Percentiles rank a stretch among this genome's conserved stretches.
These are phyloP conservation scores for Periconia sp. DNA, from an alignment of 2,329 filamentous ascomycete genomes.

Conservation along the genomic window DNA sequence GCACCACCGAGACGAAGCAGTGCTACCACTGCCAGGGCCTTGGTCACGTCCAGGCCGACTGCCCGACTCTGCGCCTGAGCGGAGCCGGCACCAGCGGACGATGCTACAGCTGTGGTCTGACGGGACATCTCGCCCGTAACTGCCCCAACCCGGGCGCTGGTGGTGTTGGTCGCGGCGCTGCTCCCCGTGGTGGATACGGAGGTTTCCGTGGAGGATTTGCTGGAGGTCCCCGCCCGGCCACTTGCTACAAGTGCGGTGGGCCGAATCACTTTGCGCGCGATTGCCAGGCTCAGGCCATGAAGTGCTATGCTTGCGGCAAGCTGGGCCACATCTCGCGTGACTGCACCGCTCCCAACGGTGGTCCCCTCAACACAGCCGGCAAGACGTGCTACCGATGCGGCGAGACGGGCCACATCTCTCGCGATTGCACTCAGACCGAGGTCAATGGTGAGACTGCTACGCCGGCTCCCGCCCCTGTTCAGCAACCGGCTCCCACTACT, in stretches of 20 bases:
- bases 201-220: conserved; percentile 76
- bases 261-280: conserved; percentile 99
- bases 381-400: conserved; percentile 99
- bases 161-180: conserved; percentile 68
- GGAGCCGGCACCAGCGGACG: conserved; percentile 80
- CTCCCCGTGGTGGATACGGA: conserved; percentile 74
- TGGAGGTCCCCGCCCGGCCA: conserved; percentile 69
- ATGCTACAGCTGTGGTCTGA: conserved; percentile 96
- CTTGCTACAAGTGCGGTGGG: conserved; percentile 75
- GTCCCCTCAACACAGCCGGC: conserved; percentile 90
- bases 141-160: conserved; percentile 78
- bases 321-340: conserved; percentile 87
- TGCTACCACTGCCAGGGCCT: conserved; percentile 99
- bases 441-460: conserved; percentile 50
- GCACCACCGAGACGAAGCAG: conserved; percentile 98
- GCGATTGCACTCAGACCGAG: conserved; percentile 85
- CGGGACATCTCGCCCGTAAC: conserved; percentile 88
- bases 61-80: conserved; percentile 91
- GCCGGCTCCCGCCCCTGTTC: conserved; percentile 37
- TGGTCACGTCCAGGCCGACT: conserved; percentile 98
- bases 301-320: conserved; percentile 97
- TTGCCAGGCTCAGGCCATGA: conserved; percentile 98
- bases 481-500: conserved; percentile 50
- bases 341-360: conserved; percentile 96
- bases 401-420: conserved; percentile 93